Conservation (phyloP, 371 early-diverging fungal species). For the Apophysomyces sp. region DNA sequence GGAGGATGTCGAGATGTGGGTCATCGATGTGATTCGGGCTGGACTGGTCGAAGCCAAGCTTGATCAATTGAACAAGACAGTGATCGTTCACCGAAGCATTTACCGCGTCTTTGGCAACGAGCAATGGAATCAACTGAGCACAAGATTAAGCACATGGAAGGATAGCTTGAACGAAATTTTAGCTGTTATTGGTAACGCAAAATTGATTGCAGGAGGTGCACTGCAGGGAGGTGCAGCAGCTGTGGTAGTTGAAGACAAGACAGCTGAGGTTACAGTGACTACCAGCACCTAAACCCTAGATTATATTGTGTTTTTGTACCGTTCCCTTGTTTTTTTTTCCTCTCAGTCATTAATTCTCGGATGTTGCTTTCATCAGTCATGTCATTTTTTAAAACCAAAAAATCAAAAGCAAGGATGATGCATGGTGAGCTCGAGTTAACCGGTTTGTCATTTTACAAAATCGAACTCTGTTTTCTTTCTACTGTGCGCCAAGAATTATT, state of each 20-base stretch:
- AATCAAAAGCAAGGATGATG: not conserved
- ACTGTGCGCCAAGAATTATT: slow-evolving; percentile 69
- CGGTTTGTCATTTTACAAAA: not conserved
- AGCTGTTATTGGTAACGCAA: slow-evolving; percentile 83
- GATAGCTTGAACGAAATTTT: slow-evolving; percentile 75
- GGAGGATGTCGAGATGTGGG: slow-evolving; percentile 91
- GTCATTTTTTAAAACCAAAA: not conserved
- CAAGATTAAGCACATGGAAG: slow-evolving; percentile 78
- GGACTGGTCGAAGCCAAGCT: slow-evolving; percentile 94
- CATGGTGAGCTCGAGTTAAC: not conserved
- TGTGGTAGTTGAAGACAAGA: slow-evolving; percentile 36
- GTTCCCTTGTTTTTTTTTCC: not conserved
- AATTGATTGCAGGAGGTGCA: slow-evolving; percentile 61
- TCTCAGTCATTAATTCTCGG: slow-evolving; percentile 1
- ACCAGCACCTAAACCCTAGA: slow-evolving; percentile 3
- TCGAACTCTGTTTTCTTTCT: slow-evolving; percentile 7
- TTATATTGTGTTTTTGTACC: not conserved
- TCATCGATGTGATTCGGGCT: slow-evolving; percentile 90
- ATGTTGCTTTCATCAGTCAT: slow-evolving; percentile 1
- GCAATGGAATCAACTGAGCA: slow-evolving; percentile 79
- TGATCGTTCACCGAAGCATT: slow-evolving; percentile 76
- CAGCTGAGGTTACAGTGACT: slow-evolving; percentile 17
- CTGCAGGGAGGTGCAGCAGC: slow-evolving; percentile 40
- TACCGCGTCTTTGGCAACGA: slow-evolving; percentile 81
- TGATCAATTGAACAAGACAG: slow-evolving; percentile 84